Percentiles rank a stretch among this genome's conserved stretches.
These are phyloP conservation scores for Alternaria brassicae DNA, from an alignment of 2,329 filamentous ascomycete species.

Conservation along the genomic window DNA sequence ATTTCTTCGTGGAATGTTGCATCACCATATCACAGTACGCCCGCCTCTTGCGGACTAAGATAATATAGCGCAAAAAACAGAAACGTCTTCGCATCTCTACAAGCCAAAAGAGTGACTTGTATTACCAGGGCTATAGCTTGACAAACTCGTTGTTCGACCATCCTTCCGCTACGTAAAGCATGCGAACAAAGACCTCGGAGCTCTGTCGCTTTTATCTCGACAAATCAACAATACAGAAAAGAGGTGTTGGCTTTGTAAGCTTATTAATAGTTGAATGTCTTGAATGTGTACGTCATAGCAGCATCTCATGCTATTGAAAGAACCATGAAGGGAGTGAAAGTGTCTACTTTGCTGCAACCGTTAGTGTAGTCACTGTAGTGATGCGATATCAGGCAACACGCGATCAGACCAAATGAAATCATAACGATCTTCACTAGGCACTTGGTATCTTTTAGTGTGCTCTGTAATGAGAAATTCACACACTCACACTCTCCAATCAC, in stretches of 20 bases:
- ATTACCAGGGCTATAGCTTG: not conserved
- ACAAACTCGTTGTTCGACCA: not conserved
- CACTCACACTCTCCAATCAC: not conserved
- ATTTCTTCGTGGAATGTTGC: no score
- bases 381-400: not conserved
- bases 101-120: no score
- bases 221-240: not conserved
- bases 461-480: not conserved
- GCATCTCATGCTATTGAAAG: not conserved
- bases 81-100: no score
- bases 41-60: no score
- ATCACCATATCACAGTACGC: no score
- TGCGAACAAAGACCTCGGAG: not conserved
- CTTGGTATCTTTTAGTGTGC: not conserved
- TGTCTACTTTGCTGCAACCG: not conserved
- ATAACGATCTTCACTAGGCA: not conserved
- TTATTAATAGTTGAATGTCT: no score
- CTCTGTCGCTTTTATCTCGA: not conserved
- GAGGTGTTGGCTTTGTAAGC: not conserved
- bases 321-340: not conserved
- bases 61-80: no score
- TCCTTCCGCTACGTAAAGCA: not conserved
- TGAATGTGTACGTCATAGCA: no score
- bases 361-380: not conserved
- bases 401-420: not conserved